Conservation (phyloP, 768 basidiomycete genomes). For the Podaxis rugospora region DNA sequence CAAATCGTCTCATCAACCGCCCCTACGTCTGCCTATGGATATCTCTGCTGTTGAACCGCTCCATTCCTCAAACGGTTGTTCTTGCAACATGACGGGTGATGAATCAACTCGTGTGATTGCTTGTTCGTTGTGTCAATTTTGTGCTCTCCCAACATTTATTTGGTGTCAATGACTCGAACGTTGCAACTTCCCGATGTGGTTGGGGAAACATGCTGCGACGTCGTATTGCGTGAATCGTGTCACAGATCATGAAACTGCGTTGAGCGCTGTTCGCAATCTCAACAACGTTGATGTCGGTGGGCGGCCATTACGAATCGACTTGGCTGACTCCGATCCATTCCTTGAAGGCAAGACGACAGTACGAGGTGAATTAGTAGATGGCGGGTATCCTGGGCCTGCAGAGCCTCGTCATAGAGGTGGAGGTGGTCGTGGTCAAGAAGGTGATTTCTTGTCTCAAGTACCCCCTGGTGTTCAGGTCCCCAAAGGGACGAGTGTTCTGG, state of each 20-base stretch:
- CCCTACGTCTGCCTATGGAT: neutral
- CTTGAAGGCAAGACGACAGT: slow-evolving; percentile 89
- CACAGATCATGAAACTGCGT: slow-evolving; percentile 91
- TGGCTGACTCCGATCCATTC: slow-evolving; percentile 90
- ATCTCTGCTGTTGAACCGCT: slow-evolving; percentile 6
- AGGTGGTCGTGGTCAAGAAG: slow-evolving; percentile 37
- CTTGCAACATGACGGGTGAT: neutral
- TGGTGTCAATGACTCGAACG: slow-evolving; percentile 9
- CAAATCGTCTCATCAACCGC: neutral
- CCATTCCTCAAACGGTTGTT: neutral
- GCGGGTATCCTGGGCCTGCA: slow-evolving; percentile 50
- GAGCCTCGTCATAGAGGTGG: slow-evolving; percentile 55
- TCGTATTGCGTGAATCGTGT: slow-evolving; percentile 4
- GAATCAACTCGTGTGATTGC: slow-evolving; percentile 6
- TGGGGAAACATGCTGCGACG: slow-evolving; percentile 8
- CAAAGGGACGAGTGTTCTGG: slow-evolving; percentile 67
- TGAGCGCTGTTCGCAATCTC: slow-evolving; percentile 93
- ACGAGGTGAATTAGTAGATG: slow-evolving; percentile 75
- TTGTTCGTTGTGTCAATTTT: slow-evolving; percentile 2
- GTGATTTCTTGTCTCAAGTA: slow-evolving; percentile 57
- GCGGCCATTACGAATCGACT: slow-evolving; percentile 87
- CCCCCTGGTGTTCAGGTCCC: slow-evolving; percentile 76
- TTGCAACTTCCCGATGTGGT: neutral
- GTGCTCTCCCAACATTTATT: slow-evolving; percentile 7
- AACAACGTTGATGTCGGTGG: slow-evolving; percentile 92